A percentile compares a stretch with the other conserved stretches of the same genome.
phyloP scores from a whole-genome alignment of 331 rosid species.

The Malus hybrid region DNA sequence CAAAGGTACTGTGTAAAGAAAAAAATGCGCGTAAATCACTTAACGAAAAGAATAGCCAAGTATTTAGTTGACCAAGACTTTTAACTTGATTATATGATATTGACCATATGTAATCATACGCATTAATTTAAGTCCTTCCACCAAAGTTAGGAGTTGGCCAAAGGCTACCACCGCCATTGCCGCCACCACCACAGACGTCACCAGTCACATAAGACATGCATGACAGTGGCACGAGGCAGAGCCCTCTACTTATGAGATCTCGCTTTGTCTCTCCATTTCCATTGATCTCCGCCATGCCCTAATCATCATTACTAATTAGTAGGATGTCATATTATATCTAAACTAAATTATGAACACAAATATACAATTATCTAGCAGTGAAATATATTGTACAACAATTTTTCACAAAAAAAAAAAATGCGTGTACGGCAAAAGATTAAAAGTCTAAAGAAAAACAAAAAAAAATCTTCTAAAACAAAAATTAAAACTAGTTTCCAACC shows the following conservation, averaged over 20 bases:
- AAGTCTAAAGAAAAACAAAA: background rate
- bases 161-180: constrained; percentile 3
- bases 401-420: background rate
- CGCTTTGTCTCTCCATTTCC: constrained; percentile 27
- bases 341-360: background rate
- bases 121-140: constrained; percentile 28
- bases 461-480: background rate
- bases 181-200: constrained; percentile 16
- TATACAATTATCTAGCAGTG: background rate
- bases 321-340: background rate
- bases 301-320: background rate
- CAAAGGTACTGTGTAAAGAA: background rate
- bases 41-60: background rate
- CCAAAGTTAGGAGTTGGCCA: constrained; percentile 58
- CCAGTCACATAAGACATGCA: constrained; percentile 71
- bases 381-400: background rate
- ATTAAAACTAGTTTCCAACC: background rate
- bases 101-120: background rate
- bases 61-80: background rate
- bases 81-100: background rate
- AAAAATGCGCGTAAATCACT: background rate
- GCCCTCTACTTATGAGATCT: constrained; percentile 76
- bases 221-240: constrained; percentile 77
- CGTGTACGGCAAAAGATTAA: background rate
- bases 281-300: constrained; percentile 31